Percentiles rank a stretch among this genome's conserved stretches.
Evolutionary conservation across 2,329 filamentous ascomycete genomes (phyloP).

Genomic region (Drechslerella stenobrocha): DNA sequence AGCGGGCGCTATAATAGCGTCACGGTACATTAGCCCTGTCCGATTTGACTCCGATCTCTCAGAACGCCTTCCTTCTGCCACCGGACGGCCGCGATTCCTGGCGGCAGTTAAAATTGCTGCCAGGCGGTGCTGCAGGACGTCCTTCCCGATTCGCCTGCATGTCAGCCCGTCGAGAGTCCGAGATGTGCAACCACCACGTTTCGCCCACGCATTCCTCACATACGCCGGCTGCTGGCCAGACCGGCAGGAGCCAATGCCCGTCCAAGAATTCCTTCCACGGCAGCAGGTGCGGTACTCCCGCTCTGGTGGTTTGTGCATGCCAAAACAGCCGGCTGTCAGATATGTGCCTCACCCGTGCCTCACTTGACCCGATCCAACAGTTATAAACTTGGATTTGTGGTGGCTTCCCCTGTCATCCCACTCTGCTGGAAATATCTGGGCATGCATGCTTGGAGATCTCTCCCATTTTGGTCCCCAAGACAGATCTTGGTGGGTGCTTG

Average conservation of each 20-base stretch:
- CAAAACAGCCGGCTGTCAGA: constrained; percentile 4
- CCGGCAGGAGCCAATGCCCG: background rate
- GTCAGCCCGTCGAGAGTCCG: too few relatives aligned
- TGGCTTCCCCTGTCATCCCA: too few relatives aligned
- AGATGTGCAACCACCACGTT: too few relatives aligned
- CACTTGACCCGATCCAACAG: background rate
- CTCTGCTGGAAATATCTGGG: too few relatives aligned
- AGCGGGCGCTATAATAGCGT: constrained; percentile 1
- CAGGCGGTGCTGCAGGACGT: background rate
- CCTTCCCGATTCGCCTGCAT: too few relatives aligned
- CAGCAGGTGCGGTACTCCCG: background rate
- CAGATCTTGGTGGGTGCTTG: background rate
- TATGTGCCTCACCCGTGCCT: background rate
- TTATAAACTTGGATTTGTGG: too few relatives aligned
- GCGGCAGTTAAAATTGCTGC: constrained; percentile 2
- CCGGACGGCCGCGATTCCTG: background rate
- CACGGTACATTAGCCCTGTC: too few relatives aligned
- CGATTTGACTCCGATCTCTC: background rate
- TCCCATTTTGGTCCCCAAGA: background rate
- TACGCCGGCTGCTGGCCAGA: too few relatives aligned
- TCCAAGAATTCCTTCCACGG: background rate
- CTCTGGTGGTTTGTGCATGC: background rate
- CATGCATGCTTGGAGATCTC: too few relatives aligned
- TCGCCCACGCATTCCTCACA: too few relatives aligned
- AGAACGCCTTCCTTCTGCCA: background rate